These are phyloP conservation scores for Suaeda aralocaspica DNA, from an alignment of 148 eudicot genomes.

Conservation along the genomic window DNA sequence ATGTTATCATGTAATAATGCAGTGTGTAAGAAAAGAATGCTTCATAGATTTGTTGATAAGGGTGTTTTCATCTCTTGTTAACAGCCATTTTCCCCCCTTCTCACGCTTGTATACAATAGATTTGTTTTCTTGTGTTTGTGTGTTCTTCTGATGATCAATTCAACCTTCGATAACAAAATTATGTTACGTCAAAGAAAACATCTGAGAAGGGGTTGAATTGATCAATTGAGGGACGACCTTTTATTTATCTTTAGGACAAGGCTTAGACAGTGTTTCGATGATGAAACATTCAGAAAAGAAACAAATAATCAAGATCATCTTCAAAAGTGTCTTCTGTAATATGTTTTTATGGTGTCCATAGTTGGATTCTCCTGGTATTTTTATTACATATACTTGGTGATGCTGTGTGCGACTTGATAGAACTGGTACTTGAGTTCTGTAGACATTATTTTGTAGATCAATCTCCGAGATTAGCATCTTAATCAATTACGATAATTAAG, in stretches of 20 bases:
- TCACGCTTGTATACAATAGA: background rate
- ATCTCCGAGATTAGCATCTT: background rate
- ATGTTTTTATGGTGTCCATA: constrained; percentile 16
- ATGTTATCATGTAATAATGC: no score
- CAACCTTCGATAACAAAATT: background rate
- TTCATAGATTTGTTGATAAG: no score
- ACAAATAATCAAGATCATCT: background rate
- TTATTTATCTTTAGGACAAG: no score
- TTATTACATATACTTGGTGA: constrained; percentile 7
- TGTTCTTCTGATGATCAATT: background rate
- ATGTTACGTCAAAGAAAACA: no score
- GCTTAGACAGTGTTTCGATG: no score
- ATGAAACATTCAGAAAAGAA: no score
- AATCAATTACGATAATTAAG: background rate
- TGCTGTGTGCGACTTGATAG: constrained; percentile 17
- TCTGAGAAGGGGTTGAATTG: no score
- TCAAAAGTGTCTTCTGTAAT: background rate
- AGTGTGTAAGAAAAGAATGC: no score
- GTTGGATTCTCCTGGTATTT: constrained; percentile 12
- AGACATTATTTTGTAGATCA: background rate
- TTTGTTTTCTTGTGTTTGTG: background rate
- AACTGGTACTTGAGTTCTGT: constrained; percentile 16
- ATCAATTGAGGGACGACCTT: no score
- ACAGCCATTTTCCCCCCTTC: background rate
- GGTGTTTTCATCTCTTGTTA: background rate